Conservation (phyloP, 192 early-diverging fungal species). For the Backusella tuberculispora region DNA sequence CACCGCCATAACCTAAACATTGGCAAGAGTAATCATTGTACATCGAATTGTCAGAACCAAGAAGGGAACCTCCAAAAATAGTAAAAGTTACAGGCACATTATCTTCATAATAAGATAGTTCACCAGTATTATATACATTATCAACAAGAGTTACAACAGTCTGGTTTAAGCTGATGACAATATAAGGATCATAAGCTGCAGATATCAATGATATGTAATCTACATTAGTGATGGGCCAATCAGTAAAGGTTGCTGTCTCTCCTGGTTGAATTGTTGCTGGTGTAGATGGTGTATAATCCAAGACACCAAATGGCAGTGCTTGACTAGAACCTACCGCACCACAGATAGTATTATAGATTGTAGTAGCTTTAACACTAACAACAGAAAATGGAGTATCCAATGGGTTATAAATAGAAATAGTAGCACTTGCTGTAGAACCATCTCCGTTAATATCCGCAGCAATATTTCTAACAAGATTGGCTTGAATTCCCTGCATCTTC, state of each 20-base stretch:
- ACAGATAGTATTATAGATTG: neutral
- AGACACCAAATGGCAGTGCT: neutral
- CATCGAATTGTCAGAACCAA: no score
- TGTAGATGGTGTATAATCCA: neutral
- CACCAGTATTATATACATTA: neutral
- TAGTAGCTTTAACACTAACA: neutral
- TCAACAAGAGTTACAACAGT: neutral
- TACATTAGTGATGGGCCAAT: neutral
- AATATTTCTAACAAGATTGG: constrained; percentile 37
- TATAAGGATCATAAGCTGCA: neutral
- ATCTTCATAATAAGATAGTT: constrained; percentile 6
- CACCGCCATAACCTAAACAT: neutral
- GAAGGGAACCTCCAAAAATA: neutral
- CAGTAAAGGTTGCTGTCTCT: neutral
- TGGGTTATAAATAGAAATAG: neutral
- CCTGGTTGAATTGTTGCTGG: constrained; percentile 14
- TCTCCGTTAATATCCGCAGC: no score
- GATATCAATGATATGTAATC: neutral
- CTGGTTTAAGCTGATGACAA: neutral
- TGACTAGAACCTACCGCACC: neutral
- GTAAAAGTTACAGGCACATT: neutral
- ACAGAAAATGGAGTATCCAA: neutral
- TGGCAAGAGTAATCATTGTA: neutral
- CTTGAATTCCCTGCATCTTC: constrained; percentile 48
- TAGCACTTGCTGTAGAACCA: neutral